phyloP scores from a whole-genome alignment of 1,284 basidiomycete genomes.

The Moesziomyces parantarcticus region DNA sequence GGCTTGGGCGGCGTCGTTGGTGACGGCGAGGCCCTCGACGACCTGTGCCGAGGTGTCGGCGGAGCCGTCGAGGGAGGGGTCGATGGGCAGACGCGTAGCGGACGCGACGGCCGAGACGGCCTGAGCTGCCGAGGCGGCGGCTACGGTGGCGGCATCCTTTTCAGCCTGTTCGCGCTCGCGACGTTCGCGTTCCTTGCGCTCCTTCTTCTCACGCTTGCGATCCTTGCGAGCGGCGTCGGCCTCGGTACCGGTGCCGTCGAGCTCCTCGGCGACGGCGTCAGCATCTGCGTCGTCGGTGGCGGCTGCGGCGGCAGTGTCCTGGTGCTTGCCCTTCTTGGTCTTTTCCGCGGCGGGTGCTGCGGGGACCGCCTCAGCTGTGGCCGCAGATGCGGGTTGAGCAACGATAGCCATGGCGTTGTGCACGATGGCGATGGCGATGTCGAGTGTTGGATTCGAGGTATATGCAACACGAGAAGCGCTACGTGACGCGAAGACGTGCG shows the following conservation, averaged over 20 bases:
- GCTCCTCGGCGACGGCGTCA: conserved; percentile 21
- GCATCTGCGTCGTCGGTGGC: conserved; percentile 28
- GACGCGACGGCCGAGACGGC: conserved; percentile 41
- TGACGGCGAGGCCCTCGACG: conserved; percentile 3
- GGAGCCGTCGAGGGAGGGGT: conserved; percentile 26
- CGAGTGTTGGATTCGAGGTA: not conserved
- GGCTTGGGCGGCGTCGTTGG: conserved; percentile 7
- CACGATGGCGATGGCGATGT: conserved; percentile 1
- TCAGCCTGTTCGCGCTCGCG: conserved; percentile 50
- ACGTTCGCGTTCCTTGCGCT: conserved; percentile 36
- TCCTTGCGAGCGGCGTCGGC: conserved; percentile 20
- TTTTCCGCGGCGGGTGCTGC: not conserved
- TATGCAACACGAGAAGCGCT: conserved; percentile 5
- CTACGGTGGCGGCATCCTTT: conserved; percentile 48
- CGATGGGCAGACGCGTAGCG: conserved; percentile 42
- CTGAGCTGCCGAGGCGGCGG: conserved; percentile 44
- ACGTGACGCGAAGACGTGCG: not conserved
- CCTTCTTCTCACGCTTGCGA: conserved; percentile 48
- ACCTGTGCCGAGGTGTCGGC: conserved; percentile 3
- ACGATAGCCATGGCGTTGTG: conserved; percentile 15
- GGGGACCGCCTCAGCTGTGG: conserved; percentile 7
- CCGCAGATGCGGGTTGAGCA: conserved; percentile 6
- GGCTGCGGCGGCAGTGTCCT: conserved; percentile 4
- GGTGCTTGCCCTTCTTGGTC: conserved; percentile 11
- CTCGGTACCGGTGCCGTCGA: conserved; percentile 9